A percentile compares a stretch with the other conserved stretches of the same genome.
Conservation (phyloP, 2,329 filamentous ascomycete species). For the Colletotrichum sp. region DNA sequence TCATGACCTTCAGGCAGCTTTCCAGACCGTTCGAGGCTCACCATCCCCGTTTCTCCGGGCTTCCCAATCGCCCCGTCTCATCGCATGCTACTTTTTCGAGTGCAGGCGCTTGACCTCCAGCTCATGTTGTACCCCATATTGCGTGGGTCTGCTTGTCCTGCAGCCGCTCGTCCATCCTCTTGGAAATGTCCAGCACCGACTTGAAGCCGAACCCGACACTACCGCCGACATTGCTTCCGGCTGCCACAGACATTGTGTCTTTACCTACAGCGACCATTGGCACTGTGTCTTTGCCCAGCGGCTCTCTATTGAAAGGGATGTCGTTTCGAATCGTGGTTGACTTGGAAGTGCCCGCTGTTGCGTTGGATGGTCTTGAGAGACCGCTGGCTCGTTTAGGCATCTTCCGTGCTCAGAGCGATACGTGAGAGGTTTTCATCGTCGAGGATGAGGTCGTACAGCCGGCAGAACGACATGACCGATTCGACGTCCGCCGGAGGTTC, state of each 20-base stretch:
- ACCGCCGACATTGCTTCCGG: neutral
- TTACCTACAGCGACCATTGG: neutral
- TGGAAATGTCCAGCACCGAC: neutral
- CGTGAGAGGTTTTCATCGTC: neutral
- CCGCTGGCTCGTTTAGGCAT: accelerated
- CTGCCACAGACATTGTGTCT: neutral
- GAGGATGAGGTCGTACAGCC: neutral
- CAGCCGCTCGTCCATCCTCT: neutral
- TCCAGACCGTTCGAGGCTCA: neutral
- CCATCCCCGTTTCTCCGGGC: neutral
- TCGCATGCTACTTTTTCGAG: neutral
- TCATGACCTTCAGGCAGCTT: neutral
- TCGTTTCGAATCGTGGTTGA: neutral
- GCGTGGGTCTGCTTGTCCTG: neutral
- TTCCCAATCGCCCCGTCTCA: neutral
- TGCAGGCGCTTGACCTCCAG: neutral
- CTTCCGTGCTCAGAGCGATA: neutral
- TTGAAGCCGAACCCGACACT: neutral
- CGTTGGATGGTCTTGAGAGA: neutral
- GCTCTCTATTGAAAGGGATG: neutral
- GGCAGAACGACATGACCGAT: neutral
- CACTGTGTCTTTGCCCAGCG: neutral
- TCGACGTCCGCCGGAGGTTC: neutral
- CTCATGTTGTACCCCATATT: neutral
- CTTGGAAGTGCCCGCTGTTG: neutral